Percentiles rank a stretch among this genome's conserved stretches.
These are phyloP conservation scores for Cystobasidiopsis lactophilus DNA, from an alignment of 768 basidiomycete species.

Conservation along the genomic window DNA sequence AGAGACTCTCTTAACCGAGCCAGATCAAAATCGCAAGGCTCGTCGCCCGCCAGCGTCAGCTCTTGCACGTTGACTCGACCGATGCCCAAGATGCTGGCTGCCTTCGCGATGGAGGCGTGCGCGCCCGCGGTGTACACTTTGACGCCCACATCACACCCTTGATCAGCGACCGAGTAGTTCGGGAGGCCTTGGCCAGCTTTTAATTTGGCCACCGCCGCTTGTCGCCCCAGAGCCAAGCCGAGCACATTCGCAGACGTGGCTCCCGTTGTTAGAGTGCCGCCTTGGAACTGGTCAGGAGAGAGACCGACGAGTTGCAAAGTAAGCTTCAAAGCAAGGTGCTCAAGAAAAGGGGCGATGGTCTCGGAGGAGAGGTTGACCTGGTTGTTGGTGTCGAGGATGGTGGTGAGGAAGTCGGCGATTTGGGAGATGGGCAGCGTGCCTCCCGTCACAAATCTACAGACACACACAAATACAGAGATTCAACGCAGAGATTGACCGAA, in stretches of 20 bases:
- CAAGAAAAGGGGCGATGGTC: slow-evolving; percentile 17
- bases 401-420: slow-evolving; percentile 26
- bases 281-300: slow-evolving; percentile 17
- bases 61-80: slow-evolving; percentile 26
- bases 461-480: slow-evolving; percentile 18
- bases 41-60: slow-evolving; percentile 7
- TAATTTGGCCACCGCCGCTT: slow-evolving; percentile 21
- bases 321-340: slow-evolving; percentile 13
- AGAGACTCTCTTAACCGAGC: slow-evolving; percentile 21
- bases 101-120: slow-evolving; percentile 29
- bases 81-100: slow-evolving; percentile 27
- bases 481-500: too few relatives aligned
- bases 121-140: slow-evolving; percentile 25
- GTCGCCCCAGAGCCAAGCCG: slow-evolving; percentile 28
- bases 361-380: slow-evolving; percentile 22
- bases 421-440: slow-evolving; percentile 25
- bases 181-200: slow-evolving; percentile 7
- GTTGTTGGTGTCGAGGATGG: slow-evolving; percentile 26
- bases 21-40: slow-evolving; percentile 23
- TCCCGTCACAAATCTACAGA: slow-evolving; percentile 21
- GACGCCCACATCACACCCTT: slow-evolving; percentile 24
- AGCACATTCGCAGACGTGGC: slow-evolving; percentile 30
- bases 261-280: slow-evolving; percentile 28
- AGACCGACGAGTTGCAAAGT: slow-evolving; percentile 18
- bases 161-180: slow-evolving; percentile 26